phyloP scores from a whole-genome alignment of 2,329 filamentous ascomycete genomes.

The Aspergillus novoparasiticus region DNA sequence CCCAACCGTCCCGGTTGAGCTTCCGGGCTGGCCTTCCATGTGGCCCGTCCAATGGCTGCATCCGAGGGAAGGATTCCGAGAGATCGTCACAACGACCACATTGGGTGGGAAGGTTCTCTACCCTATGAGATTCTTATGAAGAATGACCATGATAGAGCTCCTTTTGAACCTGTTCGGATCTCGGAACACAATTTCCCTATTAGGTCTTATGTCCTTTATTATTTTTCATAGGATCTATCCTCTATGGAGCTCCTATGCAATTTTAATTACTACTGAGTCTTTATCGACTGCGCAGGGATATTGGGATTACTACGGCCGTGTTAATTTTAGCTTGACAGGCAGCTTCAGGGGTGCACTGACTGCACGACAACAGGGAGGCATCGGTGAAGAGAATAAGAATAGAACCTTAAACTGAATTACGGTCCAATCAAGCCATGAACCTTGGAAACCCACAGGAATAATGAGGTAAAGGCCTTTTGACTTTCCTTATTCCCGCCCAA shows the following conservation, averaged over 20 bases:
- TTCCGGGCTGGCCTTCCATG: constrained; percentile 14
- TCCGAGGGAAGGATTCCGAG: constrained; percentile 17
- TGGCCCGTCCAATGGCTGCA: constrained; percentile 14
- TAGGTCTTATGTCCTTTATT: neutral
- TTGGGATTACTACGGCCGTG: neutral
- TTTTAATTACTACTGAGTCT: neutral
- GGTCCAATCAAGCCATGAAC: constrained; percentile 8
- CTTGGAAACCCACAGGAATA: neutral
- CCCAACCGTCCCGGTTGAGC: constrained; percentile 14
- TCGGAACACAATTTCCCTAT: neutral
- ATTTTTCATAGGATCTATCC: neutral
- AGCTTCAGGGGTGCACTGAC: constrained; percentile 4
- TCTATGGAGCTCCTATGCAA: neutral
- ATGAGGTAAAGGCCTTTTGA: constrained; percentile 5
- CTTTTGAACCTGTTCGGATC: neutral
- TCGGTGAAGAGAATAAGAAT: constrained; percentile 15
- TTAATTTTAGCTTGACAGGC: constrained; percentile 2
- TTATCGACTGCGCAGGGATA: neutral
- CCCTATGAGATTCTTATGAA: neutral
- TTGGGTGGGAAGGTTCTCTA: neutral
- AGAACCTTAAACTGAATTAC: neutral
- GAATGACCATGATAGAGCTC: neutral
- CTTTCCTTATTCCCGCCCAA: constrained; percentile 9
- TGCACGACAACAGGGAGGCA: neutral
- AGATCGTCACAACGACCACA: constrained; percentile 13